A percentile compares a stretch with the other conserved stretches of the same genome.
Evolutionary conservation across 2,329 filamentous ascomycete species (phyloP).

Genomic region (Aureobasidium sp.): DNA sequence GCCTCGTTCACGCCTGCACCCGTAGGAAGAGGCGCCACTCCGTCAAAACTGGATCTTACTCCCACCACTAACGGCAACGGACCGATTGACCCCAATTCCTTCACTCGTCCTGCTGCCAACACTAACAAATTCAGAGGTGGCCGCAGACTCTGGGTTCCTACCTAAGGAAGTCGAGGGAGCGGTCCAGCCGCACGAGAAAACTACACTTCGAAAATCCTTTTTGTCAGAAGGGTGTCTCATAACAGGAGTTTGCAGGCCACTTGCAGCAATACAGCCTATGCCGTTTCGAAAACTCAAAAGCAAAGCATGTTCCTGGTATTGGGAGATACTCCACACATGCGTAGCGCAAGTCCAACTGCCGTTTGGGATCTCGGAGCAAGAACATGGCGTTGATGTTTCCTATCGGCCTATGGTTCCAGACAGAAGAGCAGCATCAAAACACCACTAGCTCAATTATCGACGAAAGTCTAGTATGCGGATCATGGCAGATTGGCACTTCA

Average conservation of each 20-base stretch:
- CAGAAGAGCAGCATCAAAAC: background rate
- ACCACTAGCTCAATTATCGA: background rate
- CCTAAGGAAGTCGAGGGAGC: slow-evolving; percentile 19
- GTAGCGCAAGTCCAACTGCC: background rate
- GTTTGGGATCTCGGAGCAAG: background rate
- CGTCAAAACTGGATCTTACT: background rate
- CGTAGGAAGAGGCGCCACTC: background rate
- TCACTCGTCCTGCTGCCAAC: slow-evolving; percentile 28
- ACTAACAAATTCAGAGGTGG: slow-evolving; percentile 24
- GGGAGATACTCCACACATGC: background rate
- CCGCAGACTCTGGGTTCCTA: slow-evolving; percentile 31
- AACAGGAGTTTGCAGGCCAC: background rate
- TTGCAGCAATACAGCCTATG: background rate
- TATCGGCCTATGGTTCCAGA: background rate
- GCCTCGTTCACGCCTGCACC: background rate
- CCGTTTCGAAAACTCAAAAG: background rate
- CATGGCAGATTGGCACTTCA: background rate
- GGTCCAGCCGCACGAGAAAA: background rate
- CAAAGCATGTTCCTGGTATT: background rate
- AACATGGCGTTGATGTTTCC: background rate
- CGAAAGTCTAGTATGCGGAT: background rate
- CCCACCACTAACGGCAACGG: slow-evolving; percentile 16
- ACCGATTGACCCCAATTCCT: slow-evolving; percentile 34
- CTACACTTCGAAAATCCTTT: background rate
- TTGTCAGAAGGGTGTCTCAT: background rate